Evolutionary conservation across 352 stramenopile species (phyloP).

Genomic region (Phytophthora niederhauseri): DNA sequence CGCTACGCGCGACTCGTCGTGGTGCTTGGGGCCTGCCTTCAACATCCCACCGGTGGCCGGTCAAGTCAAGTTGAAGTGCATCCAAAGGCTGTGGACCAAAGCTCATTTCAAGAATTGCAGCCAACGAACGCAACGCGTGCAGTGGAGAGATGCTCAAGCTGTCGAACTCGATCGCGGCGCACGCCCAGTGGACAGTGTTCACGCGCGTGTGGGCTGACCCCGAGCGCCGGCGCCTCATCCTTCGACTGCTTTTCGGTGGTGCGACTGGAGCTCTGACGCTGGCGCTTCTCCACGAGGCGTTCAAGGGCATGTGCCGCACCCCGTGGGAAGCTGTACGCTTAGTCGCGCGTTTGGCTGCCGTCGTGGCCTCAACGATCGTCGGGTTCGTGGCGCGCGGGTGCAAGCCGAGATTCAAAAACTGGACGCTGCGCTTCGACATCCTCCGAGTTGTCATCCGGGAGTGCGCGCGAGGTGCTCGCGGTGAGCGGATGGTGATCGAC

Average conservation of each 20-base stretch:
- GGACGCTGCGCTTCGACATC: constrained; percentile 54
- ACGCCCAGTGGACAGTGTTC: constrained; percentile 16
- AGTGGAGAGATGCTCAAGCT: constrained; percentile 14
- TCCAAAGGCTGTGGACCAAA: neutral
- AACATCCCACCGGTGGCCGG: constrained; percentile 7
- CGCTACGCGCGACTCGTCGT: constrained; percentile 11
- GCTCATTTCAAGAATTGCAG: constrained; percentile 24
- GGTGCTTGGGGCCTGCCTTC: constrained; percentile 27
- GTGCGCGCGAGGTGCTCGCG: constrained; percentile 29
- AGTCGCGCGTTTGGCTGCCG: constrained; percentile 16
- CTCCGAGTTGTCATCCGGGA: constrained; percentile 34
- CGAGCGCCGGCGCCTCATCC: constrained; percentile 14
- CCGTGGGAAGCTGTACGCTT: constrained; percentile 40
- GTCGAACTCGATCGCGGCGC: constrained; percentile 8
- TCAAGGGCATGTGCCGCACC: constrained; percentile 38
- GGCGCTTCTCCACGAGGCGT: constrained; percentile 22
- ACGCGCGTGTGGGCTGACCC: constrained; percentile 18
- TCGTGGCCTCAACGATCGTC: constrained; percentile 25
- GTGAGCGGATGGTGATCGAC: constrained; percentile 37
- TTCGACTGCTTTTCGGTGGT: constrained; percentile 32
- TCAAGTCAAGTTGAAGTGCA: constrained; percentile 16
- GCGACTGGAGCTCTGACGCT: constrained; percentile 19
- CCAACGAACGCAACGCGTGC: neutral
- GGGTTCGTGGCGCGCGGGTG: constrained; percentile 35
- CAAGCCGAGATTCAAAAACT: constrained; percentile 45